These are phyloP conservation scores for Schwanniomyces pseudopolymorphus DNA, from an alignment of 805 yeast genomes.

Conservation along the genomic window DNA sequence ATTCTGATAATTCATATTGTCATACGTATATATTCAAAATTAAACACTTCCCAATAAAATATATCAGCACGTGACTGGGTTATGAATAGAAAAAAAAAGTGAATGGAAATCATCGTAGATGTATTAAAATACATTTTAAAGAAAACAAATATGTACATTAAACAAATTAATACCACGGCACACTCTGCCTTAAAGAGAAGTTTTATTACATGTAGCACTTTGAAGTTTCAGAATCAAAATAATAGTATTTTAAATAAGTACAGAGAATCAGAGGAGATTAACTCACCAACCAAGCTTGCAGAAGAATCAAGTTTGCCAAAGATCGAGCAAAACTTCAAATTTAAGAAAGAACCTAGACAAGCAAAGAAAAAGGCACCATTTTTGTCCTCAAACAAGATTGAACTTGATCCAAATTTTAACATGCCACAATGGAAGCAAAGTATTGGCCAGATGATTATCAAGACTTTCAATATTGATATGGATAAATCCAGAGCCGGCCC, in stretches of 20 bases:
- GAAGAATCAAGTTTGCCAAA: constrained; percentile 40
- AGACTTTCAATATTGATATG: constrained; percentile 76
- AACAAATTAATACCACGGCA: background rate
- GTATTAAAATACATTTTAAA: background rate
- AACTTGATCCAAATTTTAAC: constrained; percentile 33
- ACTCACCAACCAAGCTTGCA: constrained; percentile 37
- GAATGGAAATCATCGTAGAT: background rate
- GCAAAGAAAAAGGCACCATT: constrained; percentile 37
- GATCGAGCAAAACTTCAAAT: constrained; percentile 33
- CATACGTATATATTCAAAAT: too few relatives aligned
- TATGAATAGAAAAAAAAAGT: background rate
- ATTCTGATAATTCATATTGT: too few relatives aligned
- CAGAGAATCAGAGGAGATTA: constrained; percentile 7
- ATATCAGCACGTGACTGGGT: background rate
- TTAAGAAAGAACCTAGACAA: constrained; percentile 28
- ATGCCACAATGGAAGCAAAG: constrained; percentile 39
- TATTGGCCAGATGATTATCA: constrained; percentile 65
- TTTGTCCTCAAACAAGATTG: constrained; percentile 37
- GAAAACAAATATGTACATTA: background rate
- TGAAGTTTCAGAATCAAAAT: constrained; percentile 9
- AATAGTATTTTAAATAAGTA: constrained; percentile 15
- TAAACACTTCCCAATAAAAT: too few relatives aligned
- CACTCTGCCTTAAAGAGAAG: background rate
- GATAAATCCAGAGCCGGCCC: constrained; percentile 92
- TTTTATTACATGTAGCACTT: background rate